phyloP scores from a whole-genome alignment of 345 rosid species.

The Crucihimalaya himalaica region DNA sequence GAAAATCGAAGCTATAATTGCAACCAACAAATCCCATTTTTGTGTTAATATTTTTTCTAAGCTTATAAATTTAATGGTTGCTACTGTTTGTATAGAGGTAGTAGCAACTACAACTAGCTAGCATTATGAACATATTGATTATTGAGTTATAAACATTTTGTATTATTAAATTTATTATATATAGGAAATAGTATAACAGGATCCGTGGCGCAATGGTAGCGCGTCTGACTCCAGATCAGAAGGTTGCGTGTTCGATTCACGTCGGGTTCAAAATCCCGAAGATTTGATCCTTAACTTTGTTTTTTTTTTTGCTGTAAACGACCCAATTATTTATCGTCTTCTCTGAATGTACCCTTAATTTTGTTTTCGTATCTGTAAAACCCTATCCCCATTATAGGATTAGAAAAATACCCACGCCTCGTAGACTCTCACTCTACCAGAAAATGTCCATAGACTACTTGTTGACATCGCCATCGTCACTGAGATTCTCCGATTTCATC shows the following conservation, averaged over 20 bases:
- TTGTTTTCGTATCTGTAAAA: background rate
- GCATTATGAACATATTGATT: background rate
- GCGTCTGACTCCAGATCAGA: constrained; percentile 99
- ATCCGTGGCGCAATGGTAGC: constrained; percentile 99
- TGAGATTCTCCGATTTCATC: constrained; percentile 30
- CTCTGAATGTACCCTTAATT: background rate
- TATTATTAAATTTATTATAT: too few relatives aligned
- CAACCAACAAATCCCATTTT: background rate
- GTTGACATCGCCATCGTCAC: constrained; percentile 34
- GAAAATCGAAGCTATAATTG: constrained; percentile 14
- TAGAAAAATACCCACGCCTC: background rate
- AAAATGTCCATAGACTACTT: constrained; percentile 24
- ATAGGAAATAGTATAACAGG: constrained; percentile 32
- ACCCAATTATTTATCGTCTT: background rate
- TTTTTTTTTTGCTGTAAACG: background rate
- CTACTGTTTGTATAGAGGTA: background rate
- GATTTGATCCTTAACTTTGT: background rate
- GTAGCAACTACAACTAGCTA: background rate
- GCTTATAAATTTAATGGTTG: too few relatives aligned
- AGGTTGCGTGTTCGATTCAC: constrained; percentile 98
- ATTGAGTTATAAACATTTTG: too few relatives aligned
- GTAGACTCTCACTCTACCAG: background rate
- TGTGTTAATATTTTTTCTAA: too few relatives aligned
- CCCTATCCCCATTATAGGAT: constrained; percentile 18
- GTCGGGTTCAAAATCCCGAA: constrained; percentile 57